Evolutionary conservation across 441 rosid genomes (phyloP).

Genomic region (Adansonia gregorii): DNA sequence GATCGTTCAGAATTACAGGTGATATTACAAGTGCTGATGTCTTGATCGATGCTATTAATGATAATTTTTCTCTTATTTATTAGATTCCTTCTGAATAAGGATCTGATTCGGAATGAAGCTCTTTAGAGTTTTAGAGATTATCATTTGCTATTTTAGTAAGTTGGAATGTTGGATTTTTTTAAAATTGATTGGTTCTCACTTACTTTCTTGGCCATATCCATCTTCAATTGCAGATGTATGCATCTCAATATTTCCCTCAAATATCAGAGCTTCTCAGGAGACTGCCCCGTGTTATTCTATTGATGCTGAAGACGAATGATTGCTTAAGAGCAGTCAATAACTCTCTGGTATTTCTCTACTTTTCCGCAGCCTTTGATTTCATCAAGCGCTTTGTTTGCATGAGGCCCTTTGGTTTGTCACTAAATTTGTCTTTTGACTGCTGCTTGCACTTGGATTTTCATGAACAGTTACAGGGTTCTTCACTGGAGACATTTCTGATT

Average conservation of each 20-base stretch:
- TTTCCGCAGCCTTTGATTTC: slow-evolving; percentile 16
- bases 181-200: too few relatives aligned
- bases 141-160: too few relatives aligned
- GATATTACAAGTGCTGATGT: neutral
- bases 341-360: slow-evolving; percentile 53
- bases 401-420: too few relatives aligned
- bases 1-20: slow-evolving; percentile 88
- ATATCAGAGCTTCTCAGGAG: slow-evolving; percentile 93
- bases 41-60: slow-evolving; percentile 2
- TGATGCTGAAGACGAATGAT: slow-evolving; percentile 94
- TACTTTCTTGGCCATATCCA: neutral
- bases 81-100: neutral
- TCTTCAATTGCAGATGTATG: slow-evolving; percentile 66
- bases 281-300: slow-evolving; percentile 85
- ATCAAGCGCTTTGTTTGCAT: neutral
- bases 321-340: slow-evolving; percentile 89
- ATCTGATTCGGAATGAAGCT: neutral
- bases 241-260: slow-evolving; percentile 83
- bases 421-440: neutral
- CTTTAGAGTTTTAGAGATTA: too few relatives aligned
- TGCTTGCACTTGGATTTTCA: neutral
- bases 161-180: neutral
- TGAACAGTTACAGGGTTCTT: slow-evolving; percentile 71
- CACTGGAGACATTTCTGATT: slow-evolving; percentile 72
- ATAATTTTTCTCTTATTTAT: neutral